phyloP scores from a whole-genome alignment of 169 alveolate genomes.

The Eimeria nieschulzi region DNA sequence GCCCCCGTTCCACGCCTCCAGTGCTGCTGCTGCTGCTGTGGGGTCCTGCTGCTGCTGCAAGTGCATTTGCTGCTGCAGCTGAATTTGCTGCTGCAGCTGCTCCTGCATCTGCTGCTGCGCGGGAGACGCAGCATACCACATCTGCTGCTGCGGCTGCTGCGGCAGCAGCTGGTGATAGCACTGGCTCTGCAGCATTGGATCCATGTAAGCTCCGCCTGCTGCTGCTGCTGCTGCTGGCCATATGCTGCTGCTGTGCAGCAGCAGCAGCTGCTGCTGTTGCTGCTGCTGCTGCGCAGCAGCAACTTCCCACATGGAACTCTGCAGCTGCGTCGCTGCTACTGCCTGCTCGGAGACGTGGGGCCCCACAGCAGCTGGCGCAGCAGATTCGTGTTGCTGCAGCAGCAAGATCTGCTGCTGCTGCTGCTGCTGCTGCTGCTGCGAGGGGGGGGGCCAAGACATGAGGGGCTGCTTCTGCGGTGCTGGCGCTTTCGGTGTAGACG shows the following conservation, averaged over 20 bases:
- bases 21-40: neutral
- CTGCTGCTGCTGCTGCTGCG: constrained; percentile 1
- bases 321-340: neutral
- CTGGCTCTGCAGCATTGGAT: neutral
- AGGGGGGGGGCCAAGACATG: neutral
- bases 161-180: constrained; percentile 17
- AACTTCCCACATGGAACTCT: constrained; percentile 13
- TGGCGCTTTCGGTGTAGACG: neutral
- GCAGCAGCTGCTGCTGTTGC: constrained; percentile 11
- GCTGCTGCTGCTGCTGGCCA: constrained; percentile 26
- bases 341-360: neutral
- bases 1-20: constrained; percentile 30
- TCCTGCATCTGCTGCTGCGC: neutral
- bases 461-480: neutral
- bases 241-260: constrained; percentile 19
- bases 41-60: neutral
- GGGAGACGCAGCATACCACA: neutral
- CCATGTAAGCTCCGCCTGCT: constrained; percentile 12
- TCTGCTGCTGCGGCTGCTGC: constrained; percentile 36
- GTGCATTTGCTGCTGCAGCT: neutral
- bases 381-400: neutral
- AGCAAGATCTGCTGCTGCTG: constrained; percentile 8
- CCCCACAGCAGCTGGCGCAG: neutral
- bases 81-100: constrained; percentile 14
- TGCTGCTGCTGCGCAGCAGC: constrained; percentile 30